phyloP scores from a whole-genome alignment of 306 rosid genomes.

The Erythrophleum fordii region DNA sequence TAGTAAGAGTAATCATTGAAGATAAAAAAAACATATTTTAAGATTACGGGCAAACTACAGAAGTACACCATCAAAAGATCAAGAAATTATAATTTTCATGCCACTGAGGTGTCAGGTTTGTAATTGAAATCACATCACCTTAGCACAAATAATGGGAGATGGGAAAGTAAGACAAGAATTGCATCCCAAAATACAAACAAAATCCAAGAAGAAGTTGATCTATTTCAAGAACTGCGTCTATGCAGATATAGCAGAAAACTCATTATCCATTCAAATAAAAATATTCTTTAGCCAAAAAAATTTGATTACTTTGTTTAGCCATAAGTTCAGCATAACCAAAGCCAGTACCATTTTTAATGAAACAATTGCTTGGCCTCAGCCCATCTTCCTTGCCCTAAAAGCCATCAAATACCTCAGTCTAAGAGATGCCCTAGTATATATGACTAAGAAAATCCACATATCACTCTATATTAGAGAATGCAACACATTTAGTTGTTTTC shows the following conservation, averaged over 20 bases:
- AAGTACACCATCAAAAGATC: constrained; percentile 4
- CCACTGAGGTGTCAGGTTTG: background rate
- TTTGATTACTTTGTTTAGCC: background rate
- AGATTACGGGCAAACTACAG: constrained; percentile 26
- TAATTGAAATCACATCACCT: background rate
- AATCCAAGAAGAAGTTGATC: constrained; percentile 10
- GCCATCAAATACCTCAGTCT: constrained; percentile 1
- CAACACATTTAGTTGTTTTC: background rate
- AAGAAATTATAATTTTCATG: constrained; percentile 18
- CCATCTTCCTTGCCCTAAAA: constrained; percentile 12
- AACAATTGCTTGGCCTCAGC: background rate
- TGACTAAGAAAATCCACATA: background rate
- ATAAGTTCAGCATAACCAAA: constrained; percentile 12
- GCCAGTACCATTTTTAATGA: constrained; percentile 18
- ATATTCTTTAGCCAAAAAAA: background rate
- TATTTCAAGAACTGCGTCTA: constrained; percentile 15
- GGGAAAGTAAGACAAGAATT: constrained; percentile 18
- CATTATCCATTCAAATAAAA: constrained; percentile 18
- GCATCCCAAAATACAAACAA: constrained; percentile 2
- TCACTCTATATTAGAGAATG: background rate
- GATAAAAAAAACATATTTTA: constrained; percentile 7
- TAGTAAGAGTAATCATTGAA: constrained; percentile 30
- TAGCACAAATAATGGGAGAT: background rate
- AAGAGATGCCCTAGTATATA: background rate
- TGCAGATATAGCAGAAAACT: background rate